phyloP scores from a whole-genome alignment of 2,329 filamentous ascomycete species.

The Fusarium sp. region DNA sequence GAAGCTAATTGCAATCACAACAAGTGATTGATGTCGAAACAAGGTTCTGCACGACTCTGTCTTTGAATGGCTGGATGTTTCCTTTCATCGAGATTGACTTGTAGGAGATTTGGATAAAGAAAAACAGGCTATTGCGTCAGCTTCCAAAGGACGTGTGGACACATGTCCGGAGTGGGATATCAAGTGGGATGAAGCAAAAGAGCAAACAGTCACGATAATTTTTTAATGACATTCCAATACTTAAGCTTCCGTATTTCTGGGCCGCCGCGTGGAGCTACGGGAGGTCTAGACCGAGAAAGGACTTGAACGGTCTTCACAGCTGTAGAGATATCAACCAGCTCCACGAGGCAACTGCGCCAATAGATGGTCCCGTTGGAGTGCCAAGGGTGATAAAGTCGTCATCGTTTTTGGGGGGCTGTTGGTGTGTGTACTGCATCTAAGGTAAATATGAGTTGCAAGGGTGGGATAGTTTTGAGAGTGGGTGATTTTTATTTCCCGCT shows the following conservation, averaged over 20 bases:
- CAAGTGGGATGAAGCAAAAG: constrained; percentile 9
- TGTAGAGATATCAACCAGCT: not conserved
- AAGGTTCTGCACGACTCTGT: not conserved
- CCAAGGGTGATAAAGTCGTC: constrained; percentile 6
- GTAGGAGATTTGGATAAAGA: not conserved
- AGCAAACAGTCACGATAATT: not conserved
- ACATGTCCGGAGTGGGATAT: constrained; percentile 14
- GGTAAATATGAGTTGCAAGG: not conserved
- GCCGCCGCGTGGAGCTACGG: not conserved
- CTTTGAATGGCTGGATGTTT: not conserved
- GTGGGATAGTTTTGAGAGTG: not conserved
- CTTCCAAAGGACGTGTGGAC: constrained; percentile 5
- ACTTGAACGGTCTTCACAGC: not conserved
- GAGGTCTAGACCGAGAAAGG: not conserved
- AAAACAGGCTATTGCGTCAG: not conserved
- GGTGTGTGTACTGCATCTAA: not conserved
- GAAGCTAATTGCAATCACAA: not conserved
- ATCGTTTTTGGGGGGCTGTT: not conserved
- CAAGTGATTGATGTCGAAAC: not conserved
- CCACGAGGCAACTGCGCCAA: not conserved
- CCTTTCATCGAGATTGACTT: not conserved
- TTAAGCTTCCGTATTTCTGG: constrained; percentile 13
- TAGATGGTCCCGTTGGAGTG: not conserved
- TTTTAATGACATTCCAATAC: not conserved
- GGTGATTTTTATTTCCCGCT: not conserved